Base-by-base conservation (phyloP, 306 rosid species). In the Datisca glomerata region DNA sequence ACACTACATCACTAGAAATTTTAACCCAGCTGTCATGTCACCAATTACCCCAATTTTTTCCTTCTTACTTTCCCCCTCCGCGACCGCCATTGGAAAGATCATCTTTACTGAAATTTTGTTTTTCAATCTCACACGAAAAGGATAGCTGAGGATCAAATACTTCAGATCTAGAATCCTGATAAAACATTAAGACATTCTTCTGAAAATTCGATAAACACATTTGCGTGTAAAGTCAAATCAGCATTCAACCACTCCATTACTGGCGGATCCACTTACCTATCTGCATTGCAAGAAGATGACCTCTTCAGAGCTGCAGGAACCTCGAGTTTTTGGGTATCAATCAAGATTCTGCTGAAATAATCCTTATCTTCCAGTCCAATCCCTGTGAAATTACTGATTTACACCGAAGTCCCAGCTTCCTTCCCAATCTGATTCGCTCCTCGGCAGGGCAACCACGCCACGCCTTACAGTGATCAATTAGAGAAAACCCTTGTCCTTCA, bases 221-320 rank as follows among this genome's bases (percentile, higher is more conserved):
- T n/a, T n/a, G n/a, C n/a, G n/a, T n/a, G n/a, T n/a, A n/a, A n/a
- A n/a, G n/a, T n/a, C n/a, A n/a, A n/a, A n/a, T n/a, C n/a, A n/a
- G n/a, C n/a, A n/a, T n/a, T n/a, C n/a, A n/a, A n/a, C n/a, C n/a
- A n/a, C n/a, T n/a, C n/a, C n/a, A n/a, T n/a, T n/a, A 45, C 32
- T 22, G 36, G 32, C 28, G 24, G 40, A 21, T 24, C 8, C 20
- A 56, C 69, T 18, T 65, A 77, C 98, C 93, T 55, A 36, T 89
- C 95, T 19, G 98, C 91, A 61, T 84, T 74, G 78, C 70, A 83
- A 34, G 97, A 89, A 28, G 93, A 80, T 0, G 95, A 89, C 47
- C 93, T 74, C 62, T 89, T 81, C 37, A 89, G 51, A 9, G 68
- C 17, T 34, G 89, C 80, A 63, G 18, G 5, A 36, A 57, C 76